Evolutionary conservation across 2,329 filamentous ascomycete species (phyloP).

Genomic region (Botryosphaeria dothidea): DNA sequence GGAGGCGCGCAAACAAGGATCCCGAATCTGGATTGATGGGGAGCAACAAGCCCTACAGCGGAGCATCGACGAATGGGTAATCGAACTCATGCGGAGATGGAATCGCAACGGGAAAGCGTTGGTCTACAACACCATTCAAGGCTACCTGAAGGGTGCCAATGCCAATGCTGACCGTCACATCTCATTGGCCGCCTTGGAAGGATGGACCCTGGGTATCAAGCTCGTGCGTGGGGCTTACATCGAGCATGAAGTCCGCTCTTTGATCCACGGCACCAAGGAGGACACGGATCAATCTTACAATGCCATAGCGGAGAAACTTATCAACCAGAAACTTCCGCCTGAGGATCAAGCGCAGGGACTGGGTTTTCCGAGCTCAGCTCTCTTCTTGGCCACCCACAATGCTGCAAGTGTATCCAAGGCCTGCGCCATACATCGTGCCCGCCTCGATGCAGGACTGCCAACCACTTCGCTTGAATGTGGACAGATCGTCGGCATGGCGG

Average conservation of each 20-base stretch:
- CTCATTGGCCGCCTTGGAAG: constrained; percentile 45
- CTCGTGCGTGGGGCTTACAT: constrained; percentile 61
- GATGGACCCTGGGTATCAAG: constrained; percentile 57
- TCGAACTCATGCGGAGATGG: constrained; percentile 54
- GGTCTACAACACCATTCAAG: constrained; percentile 68
- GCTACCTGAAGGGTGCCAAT: constrained; percentile 54
- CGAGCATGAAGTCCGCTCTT: constrained; percentile 47
- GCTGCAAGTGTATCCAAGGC: constrained; percentile 61
- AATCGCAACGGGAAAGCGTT: constrained; percentile 70
- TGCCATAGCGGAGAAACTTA: constrained; percentile 60
- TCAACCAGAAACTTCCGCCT: constrained; percentile 37
- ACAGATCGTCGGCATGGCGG: constrained; percentile 93
- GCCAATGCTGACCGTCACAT: constrained; percentile 48
- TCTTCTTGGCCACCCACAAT: constrained; percentile 85
- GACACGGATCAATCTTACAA: constrained; percentile 67
- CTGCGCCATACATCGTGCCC: constrained; percentile 44
- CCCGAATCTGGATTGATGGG: constrained; percentile 76
- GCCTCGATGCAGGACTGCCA: constrained; percentile 44
- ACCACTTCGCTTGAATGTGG: constrained; percentile 58
- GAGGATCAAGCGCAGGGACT: constrained; percentile 42
- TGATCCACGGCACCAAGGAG: constrained; percentile 57
- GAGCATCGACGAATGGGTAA: constrained; percentile 55
- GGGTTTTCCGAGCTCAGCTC: constrained; percentile 46
- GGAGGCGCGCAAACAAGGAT: constrained; percentile 67
- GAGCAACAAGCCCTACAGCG: constrained; percentile 78